These are phyloP conservation scores for Globisporangium mamillatum DNA, from an alignment of 352 stramenopile genomes.

Conservation along the genomic window DNA sequence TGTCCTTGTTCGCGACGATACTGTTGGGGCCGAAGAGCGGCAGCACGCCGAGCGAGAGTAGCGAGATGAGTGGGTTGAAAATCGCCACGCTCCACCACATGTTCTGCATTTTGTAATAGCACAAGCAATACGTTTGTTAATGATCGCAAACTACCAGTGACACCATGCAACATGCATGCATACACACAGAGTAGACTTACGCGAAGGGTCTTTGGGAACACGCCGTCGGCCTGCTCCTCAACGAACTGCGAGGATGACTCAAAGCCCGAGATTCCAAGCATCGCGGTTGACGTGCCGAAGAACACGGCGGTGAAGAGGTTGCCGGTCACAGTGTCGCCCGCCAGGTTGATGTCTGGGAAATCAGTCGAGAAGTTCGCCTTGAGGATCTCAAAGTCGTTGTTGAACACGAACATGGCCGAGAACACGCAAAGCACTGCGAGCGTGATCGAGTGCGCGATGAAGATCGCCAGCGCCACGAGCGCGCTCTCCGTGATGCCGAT, in stretches of 20 bases:
- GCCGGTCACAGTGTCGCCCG: conserved; percentile 68
- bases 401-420: conserved; percentile 75
- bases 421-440: conserved; percentile 78
- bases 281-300: conserved; percentile 91
- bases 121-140: conserved; percentile 7
- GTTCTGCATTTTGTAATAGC: conserved; percentile 44
- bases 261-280: conserved; percentile 95
- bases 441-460: conserved; percentile 87
- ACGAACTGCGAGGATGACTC: conserved; percentile 95
- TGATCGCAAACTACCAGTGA: not conserved
- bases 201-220: conserved; percentile 93
- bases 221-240: conserved; percentile 92
- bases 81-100: conserved; percentile 94
- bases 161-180: not conserved
- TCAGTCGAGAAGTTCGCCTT: conserved; percentile 76
- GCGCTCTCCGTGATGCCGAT: conserved; percentile 93
- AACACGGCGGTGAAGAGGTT: conserved; percentile 87
- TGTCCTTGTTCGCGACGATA: conserved; percentile 85
- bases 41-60: conserved; percentile 89
- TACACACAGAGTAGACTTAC: conserved; percentile 23
- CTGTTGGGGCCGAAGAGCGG: conserved; percentile 68
- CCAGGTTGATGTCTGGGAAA: conserved; percentile 89
- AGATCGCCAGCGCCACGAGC: conserved; percentile 89
- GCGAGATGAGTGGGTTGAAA: conserved; percentile 93
- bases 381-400: conserved; percentile 80